phyloP scores from a whole-genome alignment of 768 basidiomycete species.

The Termitomyces titanicus region DNA sequence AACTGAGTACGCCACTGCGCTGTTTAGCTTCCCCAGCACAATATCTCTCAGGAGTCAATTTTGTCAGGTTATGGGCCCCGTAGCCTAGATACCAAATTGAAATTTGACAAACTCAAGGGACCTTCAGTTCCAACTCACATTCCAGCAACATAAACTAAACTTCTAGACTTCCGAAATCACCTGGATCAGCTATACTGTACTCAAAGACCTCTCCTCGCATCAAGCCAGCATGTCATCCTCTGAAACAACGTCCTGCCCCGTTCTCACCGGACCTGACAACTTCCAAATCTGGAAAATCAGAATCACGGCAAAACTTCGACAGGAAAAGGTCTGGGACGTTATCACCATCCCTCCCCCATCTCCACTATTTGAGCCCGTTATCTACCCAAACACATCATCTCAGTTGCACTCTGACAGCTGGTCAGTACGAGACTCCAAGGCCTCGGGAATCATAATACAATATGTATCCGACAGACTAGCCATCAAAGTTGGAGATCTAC shows the following conservation, averaged over 20 bases:
- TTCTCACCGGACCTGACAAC: neutral
- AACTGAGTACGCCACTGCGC: no score
- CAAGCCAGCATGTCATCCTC: neutral
- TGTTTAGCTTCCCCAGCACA: no score
- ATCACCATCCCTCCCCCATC: no score
- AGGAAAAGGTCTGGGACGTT: neutral
- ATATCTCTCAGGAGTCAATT: no score
- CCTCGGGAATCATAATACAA: no score
- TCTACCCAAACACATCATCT: no score
- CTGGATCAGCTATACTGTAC: neutral
- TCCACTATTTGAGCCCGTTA: no score
- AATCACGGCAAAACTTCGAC: neutral
- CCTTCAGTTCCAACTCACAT: neutral
- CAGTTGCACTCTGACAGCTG: no score
- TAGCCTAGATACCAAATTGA: neutral
- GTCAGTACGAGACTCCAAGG: no score
- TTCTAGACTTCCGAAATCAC: neutral
- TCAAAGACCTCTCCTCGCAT: neutral
- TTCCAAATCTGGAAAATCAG: neutral
- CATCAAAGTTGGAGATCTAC: no score
- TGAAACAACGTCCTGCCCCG: neutral
- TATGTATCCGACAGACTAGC: no score
- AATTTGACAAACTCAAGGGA: neutral
- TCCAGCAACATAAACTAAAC: neutral
- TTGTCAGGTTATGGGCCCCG: neutral